These are phyloP conservation scores for Yamadazyma insecticola DNA, from an alignment of 805 yeast genomes.

Conservation along the genomic window DNA sequence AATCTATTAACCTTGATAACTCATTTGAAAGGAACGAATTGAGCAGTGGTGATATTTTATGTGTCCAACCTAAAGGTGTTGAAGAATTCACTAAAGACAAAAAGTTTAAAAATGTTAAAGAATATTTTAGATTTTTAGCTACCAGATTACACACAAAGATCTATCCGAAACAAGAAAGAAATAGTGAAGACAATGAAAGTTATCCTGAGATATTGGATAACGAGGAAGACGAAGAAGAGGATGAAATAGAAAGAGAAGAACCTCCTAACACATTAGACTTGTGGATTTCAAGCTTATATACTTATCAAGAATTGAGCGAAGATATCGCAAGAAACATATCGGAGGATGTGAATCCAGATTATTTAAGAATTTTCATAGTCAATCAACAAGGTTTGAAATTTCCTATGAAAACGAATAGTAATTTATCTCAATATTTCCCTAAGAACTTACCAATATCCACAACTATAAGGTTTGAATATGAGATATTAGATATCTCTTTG, in stretches of 20 bases:
- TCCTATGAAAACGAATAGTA: constrained; percentile 35
- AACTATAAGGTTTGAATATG: constrained; percentile 57
- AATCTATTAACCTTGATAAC: constrained; percentile 31
- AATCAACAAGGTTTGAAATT: constrained; percentile 53
- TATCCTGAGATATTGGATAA: no score
- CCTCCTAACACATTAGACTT: constrained; percentile 41
- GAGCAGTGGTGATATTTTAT: constrained; percentile 64
- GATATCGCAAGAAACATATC: constrained; percentile 51
- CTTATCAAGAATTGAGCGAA: constrained; percentile 57
- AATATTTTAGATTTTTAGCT: constrained; percentile 50
- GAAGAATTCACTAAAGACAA: constrained; percentile 4
- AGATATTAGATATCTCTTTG: constrained; percentile 68
- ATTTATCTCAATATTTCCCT: constrained; percentile 38
- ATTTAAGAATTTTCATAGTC: constrained; percentile 62
- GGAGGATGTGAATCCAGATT: constrained; percentile 47
- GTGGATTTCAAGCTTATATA: constrained; percentile 63
- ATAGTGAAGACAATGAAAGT: constrained; percentile 41
- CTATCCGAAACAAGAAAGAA: constrained; percentile 10
- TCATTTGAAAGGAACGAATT: constrained; percentile 57
- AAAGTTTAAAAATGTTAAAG: constrained; percentile 27
- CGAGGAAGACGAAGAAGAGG: constrained; percentile 44
- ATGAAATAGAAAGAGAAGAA: constrained; percentile 20
- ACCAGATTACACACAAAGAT: constrained; percentile 59
- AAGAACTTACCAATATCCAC: constrained; percentile 42
- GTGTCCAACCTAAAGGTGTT: constrained; percentile 20